Evolutionary conservation across 2,329 filamentous ascomycete species (phyloP).

Genomic region (Colletotrichum spaethianum): DNA sequence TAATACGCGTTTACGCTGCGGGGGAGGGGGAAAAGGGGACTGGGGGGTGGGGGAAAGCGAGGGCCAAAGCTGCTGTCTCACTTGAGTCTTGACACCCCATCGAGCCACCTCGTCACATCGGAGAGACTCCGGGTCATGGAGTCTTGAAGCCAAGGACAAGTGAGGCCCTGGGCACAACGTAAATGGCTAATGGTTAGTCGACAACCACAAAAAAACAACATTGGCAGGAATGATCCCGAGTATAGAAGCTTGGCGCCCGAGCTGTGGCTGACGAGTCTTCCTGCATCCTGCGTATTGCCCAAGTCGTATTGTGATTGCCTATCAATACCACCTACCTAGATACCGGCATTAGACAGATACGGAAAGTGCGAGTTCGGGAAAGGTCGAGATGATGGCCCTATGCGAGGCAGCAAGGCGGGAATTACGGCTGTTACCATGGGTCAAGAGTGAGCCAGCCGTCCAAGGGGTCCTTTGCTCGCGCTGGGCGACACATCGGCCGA

Average conservation of each 20-base stretch:
- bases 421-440: background rate
- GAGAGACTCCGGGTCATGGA: background rate
- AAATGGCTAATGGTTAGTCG: background rate
- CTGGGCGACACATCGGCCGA: background rate
- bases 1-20: slow-evolving; percentile 22
- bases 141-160: background rate
- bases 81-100: background rate
- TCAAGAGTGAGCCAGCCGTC: background rate
- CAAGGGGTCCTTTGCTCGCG: background rate
- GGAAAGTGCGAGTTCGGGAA: background rate
- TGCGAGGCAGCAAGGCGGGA: background rate
- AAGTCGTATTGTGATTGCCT: too few species aligned
- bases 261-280: background rate
- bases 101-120: background rate
- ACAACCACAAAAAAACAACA: background rate
- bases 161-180: background rate
- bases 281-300: slow-evolving; percentile 8
- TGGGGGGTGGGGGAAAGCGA: background rate
- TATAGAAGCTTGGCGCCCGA: background rate
- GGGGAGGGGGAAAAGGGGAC: background rate
- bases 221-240: background rate
- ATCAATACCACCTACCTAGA: background rate
- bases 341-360: background rate
- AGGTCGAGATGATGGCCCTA: background rate
- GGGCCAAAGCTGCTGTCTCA: background rate